These are phyloP conservation scores for Fusarium coffeatum DNA, from an alignment of 2,329 filamentous ascomycete species.

Conservation along the genomic window DNA sequence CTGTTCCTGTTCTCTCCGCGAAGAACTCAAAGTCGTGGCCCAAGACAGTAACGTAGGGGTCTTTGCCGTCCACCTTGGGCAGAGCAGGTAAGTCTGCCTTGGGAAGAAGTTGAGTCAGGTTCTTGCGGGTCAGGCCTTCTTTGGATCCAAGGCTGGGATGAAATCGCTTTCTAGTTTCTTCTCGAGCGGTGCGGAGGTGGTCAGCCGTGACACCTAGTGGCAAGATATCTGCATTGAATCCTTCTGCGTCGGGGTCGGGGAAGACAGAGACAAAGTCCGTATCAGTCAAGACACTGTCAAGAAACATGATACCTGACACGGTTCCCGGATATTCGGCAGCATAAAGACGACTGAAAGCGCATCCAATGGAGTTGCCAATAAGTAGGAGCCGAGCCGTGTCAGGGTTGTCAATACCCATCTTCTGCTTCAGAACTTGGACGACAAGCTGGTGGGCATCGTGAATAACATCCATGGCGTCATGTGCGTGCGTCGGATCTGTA, in stretches of 20 bases:
- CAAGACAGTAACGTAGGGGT: conserved; percentile 38
- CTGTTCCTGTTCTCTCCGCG: conserved; percentile 8
- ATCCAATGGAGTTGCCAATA: conserved; percentile 42
- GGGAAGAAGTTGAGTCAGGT: conserved; percentile 34
- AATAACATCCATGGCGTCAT: conserved; percentile 57
- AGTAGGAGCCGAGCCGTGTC: conserved; percentile 19
- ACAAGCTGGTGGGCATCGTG: conserved; percentile 36
- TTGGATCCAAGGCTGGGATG: conserved; percentile 37
- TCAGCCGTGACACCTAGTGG: conserved; percentile 23
- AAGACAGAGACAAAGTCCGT: conserved; percentile 66
- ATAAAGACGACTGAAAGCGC: conserved; percentile 61
- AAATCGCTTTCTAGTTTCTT: conserved; percentile 26
- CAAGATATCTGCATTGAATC: conserved; percentile 54
- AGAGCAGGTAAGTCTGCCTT: conserved; percentile 27
- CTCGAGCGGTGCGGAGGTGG: conserved; percentile 19
- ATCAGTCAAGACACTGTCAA: conserved; percentile 70
- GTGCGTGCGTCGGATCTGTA: conserved; percentile 55
- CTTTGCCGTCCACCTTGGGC: not conserved
- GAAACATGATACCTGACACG: conserved; percentile 60
- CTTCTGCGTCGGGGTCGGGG: conserved; percentile 63
- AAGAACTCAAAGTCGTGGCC: conserved; percentile 43
- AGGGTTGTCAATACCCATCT: not conserved
- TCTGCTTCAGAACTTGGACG: conserved; percentile 9
- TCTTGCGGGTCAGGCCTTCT: conserved; percentile 39
- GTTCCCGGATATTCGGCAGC: conserved; percentile 58